Evolutionary conservation across 1,284 basidiomycete species (phyloP).

Genomic region (Amylostereum areolatum): DNA sequence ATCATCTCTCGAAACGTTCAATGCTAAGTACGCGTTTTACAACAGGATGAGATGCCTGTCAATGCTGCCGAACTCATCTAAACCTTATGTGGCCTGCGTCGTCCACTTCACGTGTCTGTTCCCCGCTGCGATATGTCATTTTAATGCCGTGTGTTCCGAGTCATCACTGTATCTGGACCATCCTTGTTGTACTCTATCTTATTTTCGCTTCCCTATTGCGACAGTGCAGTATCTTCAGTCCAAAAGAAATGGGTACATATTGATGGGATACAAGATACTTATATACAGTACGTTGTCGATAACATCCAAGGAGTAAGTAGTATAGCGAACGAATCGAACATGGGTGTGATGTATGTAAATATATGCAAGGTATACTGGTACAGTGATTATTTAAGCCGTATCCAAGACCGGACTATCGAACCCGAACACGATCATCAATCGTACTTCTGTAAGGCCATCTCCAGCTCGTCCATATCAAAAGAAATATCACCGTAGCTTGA

Average conservation of each 20-base stretch:
- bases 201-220: too few species aligned
- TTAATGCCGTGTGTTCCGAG: too few species aligned
- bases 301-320: too few species aligned
- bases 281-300: too few species aligned
- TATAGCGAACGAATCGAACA: background rate
- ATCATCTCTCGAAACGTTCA: conserved; percentile 6
- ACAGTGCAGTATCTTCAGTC: too few species aligned
- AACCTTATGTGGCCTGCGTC: background rate
- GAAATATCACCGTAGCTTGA: background rate
- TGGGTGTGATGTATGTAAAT: background rate
- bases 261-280: too few species aligned
- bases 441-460: background rate
- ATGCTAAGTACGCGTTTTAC: conserved; percentile 13
- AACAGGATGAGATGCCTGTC: conserved; percentile 89
- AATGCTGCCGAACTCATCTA: conserved; percentile 85
- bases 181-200: background rate
- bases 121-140: too few species aligned
- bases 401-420: background rate
- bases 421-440: background rate
- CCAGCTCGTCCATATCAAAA: background rate
- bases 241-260: too few species aligned
- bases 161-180: too few species aligned
- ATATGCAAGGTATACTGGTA: background rate
- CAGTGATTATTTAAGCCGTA: background rate
- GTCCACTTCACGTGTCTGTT: too few species aligned